These are phyloP conservation scores for Thermomucor indicae-seudaticae DNA, from an alignment of 371 early-diverging fungal genomes.

Conservation along the genomic window DNA sequence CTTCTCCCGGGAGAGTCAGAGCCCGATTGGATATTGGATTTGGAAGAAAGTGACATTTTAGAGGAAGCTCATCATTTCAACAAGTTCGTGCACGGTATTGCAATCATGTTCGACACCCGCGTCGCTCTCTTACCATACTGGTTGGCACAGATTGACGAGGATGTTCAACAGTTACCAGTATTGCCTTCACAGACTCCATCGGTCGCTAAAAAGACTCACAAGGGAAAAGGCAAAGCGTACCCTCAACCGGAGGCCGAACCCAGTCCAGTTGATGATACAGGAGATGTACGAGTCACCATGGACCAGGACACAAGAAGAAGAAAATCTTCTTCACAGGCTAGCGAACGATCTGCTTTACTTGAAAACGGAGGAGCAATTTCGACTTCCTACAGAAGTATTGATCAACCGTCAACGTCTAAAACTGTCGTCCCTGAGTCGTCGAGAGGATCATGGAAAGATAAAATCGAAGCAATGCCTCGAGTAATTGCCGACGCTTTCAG, in stretches of 20 bases:
- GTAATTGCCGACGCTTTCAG: too few relatives aligned
- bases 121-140: slow-evolving; percentile 97
- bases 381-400: too few relatives aligned
- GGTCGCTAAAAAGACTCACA: slow-evolving; percentile 7
- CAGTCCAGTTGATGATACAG: too few relatives aligned
- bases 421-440: not conserved
- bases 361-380: slow-evolving; percentile 2
- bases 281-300: not conserved
- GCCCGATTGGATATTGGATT: slow-evolving; percentile 94
- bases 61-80: slow-evolving; percentile 98
- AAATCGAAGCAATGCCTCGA: too few relatives aligned
- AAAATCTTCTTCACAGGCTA: slow-evolving; percentile 5
- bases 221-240: slow-evolving; percentile 5
- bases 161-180: slow-evolving; percentile 58
- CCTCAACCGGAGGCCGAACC: not conserved
- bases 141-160: slow-evolving; percentile 93
- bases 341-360: slow-evolving; percentile 26
- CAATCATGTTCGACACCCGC: slow-evolving; percentile 85
- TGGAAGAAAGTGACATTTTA: slow-evolving; percentile 88
- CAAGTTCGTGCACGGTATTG: slow-evolving; percentile 98
- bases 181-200: slow-evolving; percentile 18
- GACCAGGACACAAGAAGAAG: not conserved
- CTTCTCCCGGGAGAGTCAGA: slow-evolving; percentile 83
- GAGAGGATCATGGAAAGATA: too few relatives aligned
- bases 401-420: not conserved